phyloP scores from a whole-genome alignment of 208 protist species.

The Acanthamoeba triangularis region DNA sequence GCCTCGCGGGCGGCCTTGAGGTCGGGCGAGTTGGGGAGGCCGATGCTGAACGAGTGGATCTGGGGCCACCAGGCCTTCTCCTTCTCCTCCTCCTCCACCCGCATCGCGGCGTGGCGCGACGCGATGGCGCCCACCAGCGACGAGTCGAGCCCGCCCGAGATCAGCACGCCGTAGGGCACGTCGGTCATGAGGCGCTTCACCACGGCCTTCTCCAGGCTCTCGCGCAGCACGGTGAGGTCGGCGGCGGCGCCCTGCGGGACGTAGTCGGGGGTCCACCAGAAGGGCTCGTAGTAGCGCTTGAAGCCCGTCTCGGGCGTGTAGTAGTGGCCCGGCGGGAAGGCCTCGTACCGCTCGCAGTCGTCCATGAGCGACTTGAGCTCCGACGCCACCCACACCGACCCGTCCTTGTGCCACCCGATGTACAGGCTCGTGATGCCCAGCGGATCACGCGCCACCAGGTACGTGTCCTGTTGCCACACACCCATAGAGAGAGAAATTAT shows the following conservation, averaged over 20 bases:
- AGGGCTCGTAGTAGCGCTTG: slow-evolving; percentile 80
- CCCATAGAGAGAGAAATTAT: no score
- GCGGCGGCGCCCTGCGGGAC: slow-evolving; percentile 35
- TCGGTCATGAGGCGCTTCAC: slow-evolving; percentile 87
- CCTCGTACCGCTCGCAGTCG: slow-evolving; percentile 90
- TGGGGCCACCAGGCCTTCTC: slow-evolving; percentile 87
- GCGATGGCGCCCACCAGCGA: slow-evolving; percentile 91
- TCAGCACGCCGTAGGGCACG: slow-evolving; percentile 93
- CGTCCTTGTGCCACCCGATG: slow-evolving; percentile 89
- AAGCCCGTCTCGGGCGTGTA: slow-evolving; percentile 82
- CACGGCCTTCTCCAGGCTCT: slow-evolving; percentile 83
- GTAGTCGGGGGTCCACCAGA: slow-evolving; percentile 73
- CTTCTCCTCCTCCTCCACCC: slow-evolving; percentile 83
- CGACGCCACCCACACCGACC: slow-evolving; percentile 91
- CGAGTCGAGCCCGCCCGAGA: slow-evolving; percentile 93
- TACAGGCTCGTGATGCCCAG: slow-evolving; percentile 91
- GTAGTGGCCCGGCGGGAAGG: slow-evolving; percentile 93
- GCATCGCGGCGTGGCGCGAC: slow-evolving; percentile 80
- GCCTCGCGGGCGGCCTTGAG: slow-evolving; percentile 92
- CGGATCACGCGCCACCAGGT: slow-evolving; percentile 92
- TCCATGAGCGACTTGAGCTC: slow-evolving; percentile 93
- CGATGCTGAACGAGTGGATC: slow-evolving; percentile 94
- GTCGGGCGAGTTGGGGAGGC: slow-evolving; percentile 93
- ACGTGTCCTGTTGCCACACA: slow-evolving; percentile 81
- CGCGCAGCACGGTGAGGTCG: slow-evolving; percentile 72